A percentile compares a stretch with the other conserved stretches of the same genome.
These are phyloP conservation scores for Breynia disticha DNA, from an alignment of 441 rosid genomes.

Conservation along the genomic window DNA sequence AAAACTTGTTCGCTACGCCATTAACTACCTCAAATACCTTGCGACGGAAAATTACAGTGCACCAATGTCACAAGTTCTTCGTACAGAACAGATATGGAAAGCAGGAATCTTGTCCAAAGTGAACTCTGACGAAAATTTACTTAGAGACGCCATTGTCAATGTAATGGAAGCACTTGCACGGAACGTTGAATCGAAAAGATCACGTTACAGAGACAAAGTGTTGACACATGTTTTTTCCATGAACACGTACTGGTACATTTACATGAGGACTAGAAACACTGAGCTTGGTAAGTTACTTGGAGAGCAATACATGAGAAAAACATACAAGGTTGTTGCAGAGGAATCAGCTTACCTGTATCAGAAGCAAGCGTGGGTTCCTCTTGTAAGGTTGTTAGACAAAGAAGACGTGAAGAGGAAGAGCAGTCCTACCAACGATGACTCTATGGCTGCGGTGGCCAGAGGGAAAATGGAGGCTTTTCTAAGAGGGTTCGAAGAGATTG, in stretches of 20 bases:
- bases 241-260: constrained; percentile 61
- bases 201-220: constrained; percentile 36
- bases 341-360: constrained; percentile 55
- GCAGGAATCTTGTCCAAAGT: constrained; percentile 41
- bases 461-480: constrained; percentile 34
- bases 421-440: not conserved
- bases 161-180: constrained; percentile 52
- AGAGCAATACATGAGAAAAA: constrained; percentile 33
- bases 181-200: constrained; percentile 38
- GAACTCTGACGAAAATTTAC: constrained; percentile 31
- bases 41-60: constrained; percentile 31
- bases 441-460: constrained; percentile 8
- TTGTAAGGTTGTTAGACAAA: constrained; percentile 31
- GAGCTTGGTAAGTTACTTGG: constrained; percentile 47
- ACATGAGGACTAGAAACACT: constrained; percentile 45
- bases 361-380: constrained; percentile 43
- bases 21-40: constrained; percentile 51
- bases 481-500: constrained; percentile 32
- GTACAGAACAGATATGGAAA: constrained; percentile 55
- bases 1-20: constrained; percentile 54
- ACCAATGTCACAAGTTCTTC: constrained; percentile 45
- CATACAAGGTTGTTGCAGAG: constrained; percentile 42
- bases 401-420: constrained; percentile 18
- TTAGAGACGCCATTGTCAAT: constrained; percentile 37
- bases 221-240: constrained; percentile 35